A percentile compares a stretch with the other conserved stretches of the same genome.
phyloP scores from a whole-genome alignment of 1,284 basidiomycete species.

The Fomitopsis pinicola region DNA sequence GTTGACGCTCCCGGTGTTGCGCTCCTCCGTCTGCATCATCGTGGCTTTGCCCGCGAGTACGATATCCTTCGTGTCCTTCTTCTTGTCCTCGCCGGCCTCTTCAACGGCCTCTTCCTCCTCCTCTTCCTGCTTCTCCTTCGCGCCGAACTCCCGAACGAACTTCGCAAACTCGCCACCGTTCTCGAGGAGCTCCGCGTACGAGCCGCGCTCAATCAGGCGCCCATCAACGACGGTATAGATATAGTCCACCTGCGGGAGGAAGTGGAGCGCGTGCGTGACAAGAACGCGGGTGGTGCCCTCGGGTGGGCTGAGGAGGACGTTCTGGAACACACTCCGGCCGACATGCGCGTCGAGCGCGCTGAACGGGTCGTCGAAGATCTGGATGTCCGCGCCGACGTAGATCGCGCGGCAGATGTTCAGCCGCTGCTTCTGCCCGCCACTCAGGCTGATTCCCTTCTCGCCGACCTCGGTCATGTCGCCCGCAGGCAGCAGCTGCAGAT shows the following conservation, averaged over 20 bases:
- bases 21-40: constrained; percentile 65
- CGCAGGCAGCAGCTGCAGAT: constrained; percentile 77
- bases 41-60: constrained; percentile 35
- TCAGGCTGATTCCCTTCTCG: constrained; percentile 84
- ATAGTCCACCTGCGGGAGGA: constrained; percentile 75
- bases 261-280: constrained; percentile 81
- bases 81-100: constrained; percentile 21
- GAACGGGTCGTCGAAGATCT: constrained; percentile 83
- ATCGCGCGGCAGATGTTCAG: constrained; percentile 79
- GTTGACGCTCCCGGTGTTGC: constrained; percentile 56
- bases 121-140: constrained; percentile 38
- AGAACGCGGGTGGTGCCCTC: constrained; percentile 77
- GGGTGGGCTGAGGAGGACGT: constrained; percentile 66
- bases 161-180: constrained; percentile 67
- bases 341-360: constrained; percentile 85
- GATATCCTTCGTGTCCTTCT: constrained; percentile 31
- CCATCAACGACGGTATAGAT: constrained; percentile 72
- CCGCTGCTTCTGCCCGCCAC: constrained; percentile 79
- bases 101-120: constrained; percentile 37
- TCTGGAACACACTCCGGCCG: constrained; percentile 81
- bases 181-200: constrained; percentile 64
- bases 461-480: constrained; percentile 90
- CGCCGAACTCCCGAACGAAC: constrained; percentile 66
- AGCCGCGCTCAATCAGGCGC: constrained; percentile 71
- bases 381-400: constrained; percentile 82